Percentiles rank a stretch among this genome's conserved stretches.
Conservation (phyloP, 2,329 filamentous ascomycete genomes). For the Venturia asperata region DNA sequence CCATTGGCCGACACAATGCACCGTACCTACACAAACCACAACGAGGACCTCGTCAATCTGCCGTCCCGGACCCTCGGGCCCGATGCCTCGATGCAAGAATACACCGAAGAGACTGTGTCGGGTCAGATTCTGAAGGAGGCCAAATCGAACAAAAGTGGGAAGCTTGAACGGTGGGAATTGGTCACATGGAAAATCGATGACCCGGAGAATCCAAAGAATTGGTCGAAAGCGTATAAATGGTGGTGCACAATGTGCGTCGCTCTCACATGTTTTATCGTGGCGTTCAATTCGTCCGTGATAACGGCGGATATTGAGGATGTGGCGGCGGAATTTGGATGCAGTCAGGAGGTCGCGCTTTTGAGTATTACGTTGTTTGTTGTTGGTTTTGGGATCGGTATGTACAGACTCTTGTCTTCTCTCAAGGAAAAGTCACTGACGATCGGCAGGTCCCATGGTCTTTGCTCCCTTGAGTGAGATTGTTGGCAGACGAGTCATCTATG, state of each 20-base stretch:
- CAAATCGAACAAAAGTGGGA: conserved; percentile 48
- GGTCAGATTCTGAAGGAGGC: conserved; percentile 55
- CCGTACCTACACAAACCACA: background rate
- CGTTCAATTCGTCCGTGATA: conserved; percentile 60
- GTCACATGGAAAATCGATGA: conserved; percentile 67
- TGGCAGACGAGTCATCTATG: conserved; percentile 66
- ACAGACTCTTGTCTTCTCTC: conserved; percentile 59
- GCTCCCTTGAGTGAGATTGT: conserved; percentile 71
- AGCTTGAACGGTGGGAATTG: conserved; percentile 49
- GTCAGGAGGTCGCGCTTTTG: conserved; percentile 64
- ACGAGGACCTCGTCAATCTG: conserved; percentile 46
- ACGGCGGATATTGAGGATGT: conserved; percentile 67
- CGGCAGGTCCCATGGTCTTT: conserved; percentile 67
- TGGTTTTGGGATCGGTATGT: conserved; percentile 63
- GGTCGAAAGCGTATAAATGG: conserved; percentile 72
- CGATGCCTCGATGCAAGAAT: conserved; percentile 55
- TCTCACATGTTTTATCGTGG: conserved; percentile 41
- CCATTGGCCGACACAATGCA: background rate
- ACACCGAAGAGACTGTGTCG: conserved; percentile 52
- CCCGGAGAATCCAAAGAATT: conserved; percentile 77
- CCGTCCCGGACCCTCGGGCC: conserved; percentile 59
- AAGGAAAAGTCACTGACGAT: conserved; percentile 54
- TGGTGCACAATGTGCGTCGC: conserved; percentile 76
- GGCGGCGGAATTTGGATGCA: conserved; percentile 56
- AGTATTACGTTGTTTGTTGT: conserved; percentile 71